Base-by-base conservation (phyloP, 163 green algal species). In the Chlamydomonas reinhardtii region DNA sequence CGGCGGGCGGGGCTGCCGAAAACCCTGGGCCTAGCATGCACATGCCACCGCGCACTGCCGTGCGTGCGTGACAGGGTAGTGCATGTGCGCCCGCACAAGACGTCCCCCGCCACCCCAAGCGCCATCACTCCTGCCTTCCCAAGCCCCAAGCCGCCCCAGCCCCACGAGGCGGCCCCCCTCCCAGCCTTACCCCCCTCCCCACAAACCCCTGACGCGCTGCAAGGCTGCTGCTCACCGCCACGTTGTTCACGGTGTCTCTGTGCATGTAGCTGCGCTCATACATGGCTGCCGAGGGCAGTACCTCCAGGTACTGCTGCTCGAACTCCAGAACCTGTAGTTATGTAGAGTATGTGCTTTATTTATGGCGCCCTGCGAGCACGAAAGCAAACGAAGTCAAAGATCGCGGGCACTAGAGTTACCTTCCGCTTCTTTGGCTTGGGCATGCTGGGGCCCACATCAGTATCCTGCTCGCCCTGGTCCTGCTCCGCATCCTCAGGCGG, bases 241-340 rank as follows among this genome's bases (percentile, higher is more conserved):
- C 92, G 81, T 98, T 94, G 43, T 95, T 98, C 1, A 99, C 94
- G 6, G 89, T 94, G 84, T 99, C 98, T 27, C 96, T 90, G 89
- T 99, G 98, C 98, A 99, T 99, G 94, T 98, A 99, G 84, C 94
- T 98, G 73, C 93, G 95, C 89, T 99, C 98, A 76, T 99, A 99
- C 97, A 98, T 99, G 29, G 94, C 85, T 2, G 92, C 91, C 31
- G 88, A 86, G 0, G 96, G 96, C 74, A 99, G 88, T 0, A 88
- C 89, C 31, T 95, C 86, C 83, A 98, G 74, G 83, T 97, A 97
- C 39, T 96, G 90, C 69, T 91, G 72, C 90, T 97, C 95, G 83
- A 96, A 95, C 73, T 93, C 90, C 62, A 98, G 82, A 54, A 95
- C 91, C 95, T 98, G 89, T n/a, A 66, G 16, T 43, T 31, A 31